A percentile compares a stretch with the other conserved stretches of the same genome.
Evolutionary conservation across 495 filamentous ascomycete genomes (phyloP).

Genomic region (Aspergillus egyptiacus): DNA sequence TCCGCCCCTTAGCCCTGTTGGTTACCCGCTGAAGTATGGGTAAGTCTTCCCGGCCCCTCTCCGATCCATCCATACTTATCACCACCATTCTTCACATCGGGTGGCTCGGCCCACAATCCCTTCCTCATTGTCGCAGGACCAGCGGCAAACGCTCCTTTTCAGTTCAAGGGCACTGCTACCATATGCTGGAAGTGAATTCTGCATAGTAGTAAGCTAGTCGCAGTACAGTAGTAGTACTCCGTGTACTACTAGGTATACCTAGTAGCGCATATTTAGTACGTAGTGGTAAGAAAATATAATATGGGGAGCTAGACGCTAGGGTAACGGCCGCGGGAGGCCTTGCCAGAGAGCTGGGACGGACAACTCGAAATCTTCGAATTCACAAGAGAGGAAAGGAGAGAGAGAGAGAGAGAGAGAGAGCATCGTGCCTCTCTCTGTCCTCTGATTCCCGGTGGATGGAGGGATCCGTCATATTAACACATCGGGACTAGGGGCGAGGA

Average conservation of each 20-base stretch:
- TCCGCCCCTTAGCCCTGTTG: slow-evolving; percentile 4
- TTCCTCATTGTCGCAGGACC: slow-evolving; percentile 14
- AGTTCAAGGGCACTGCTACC: background rate
- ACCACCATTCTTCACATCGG: slow-evolving; percentile 21
- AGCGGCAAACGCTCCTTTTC: slow-evolving; percentile 7
- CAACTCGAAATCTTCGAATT: slow-evolving; percentile 4
- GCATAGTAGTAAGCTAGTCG: too few relatives aligned
- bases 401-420: slow-evolving; percentile 10
- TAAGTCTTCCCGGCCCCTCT: slow-evolving; percentile 9
- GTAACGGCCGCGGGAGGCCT: slow-evolving; percentile 8
- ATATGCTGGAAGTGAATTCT: too few relatives aligned
- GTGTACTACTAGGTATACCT: too few relatives aligned
- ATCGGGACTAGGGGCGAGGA: slow-evolving; percentile 44
- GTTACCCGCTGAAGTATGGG: slow-evolving; percentile 3
- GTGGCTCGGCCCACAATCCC: slow-evolving; percentile 23
- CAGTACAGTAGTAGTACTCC: too few relatives aligned
- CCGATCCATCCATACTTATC: too few relatives aligned
- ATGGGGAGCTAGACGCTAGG: background rate
- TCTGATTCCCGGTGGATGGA: slow-evolving; percentile 30
- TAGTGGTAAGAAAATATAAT: background rate
- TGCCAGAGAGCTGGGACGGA: slow-evolving; percentile 13
- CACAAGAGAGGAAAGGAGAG: slow-evolving; percentile 13
- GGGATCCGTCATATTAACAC: slow-evolving; percentile 48
- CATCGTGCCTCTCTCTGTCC: slow-evolving; percentile 16
- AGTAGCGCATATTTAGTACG: too few relatives aligned